These are phyloP conservation scores for Fonsecaea pedrosoi DNA, from an alignment of 2,329 filamentous ascomycete species.

Conservation along the genomic window DNA sequence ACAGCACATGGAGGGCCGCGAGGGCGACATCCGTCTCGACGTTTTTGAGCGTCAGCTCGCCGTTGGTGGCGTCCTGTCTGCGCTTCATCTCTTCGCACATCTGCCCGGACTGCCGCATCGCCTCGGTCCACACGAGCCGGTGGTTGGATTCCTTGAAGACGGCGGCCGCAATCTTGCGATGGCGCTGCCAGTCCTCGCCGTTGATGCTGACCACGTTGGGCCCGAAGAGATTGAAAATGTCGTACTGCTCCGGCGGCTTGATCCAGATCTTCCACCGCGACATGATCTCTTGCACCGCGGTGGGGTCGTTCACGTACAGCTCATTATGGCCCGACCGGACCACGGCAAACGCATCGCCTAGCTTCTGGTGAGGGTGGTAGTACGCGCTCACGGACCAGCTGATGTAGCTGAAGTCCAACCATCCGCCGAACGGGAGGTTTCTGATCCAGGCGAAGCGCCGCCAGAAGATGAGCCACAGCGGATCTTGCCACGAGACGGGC, in stretches of 20 bases:
- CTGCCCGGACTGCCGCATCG: background rate
- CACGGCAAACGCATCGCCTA: background rate
- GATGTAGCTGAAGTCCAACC: background rate
- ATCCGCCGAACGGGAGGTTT: background rate
- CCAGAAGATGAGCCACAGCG: slow-evolving; percentile 1
- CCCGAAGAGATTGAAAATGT: background rate
- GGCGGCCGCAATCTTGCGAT: background rate
- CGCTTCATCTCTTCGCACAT: background rate
- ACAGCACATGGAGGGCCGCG: no score
- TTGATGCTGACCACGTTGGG: background rate
- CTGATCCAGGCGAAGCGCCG: background rate
- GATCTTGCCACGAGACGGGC: background rate
- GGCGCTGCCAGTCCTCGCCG: slow-evolving; percentile 4
- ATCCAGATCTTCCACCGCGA: background rate
- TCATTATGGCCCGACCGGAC: background rate
- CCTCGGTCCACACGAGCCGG: slow-evolving; percentile 1
- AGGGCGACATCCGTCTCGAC: no score
- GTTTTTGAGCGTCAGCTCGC: no score
- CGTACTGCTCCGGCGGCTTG: background rate
- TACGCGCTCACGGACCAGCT: background rate
- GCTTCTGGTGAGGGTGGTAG: background rate
- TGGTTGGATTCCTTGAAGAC: slow-evolving; percentile 4
- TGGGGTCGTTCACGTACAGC: background rate
- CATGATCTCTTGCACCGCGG: background rate
- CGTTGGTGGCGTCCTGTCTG: no score